Evolutionary conservation across 805 yeast genomes (phyloP), one percentile per base, ranked within the genome.

Genomic region (Saccharomyces jurei): DNA sequence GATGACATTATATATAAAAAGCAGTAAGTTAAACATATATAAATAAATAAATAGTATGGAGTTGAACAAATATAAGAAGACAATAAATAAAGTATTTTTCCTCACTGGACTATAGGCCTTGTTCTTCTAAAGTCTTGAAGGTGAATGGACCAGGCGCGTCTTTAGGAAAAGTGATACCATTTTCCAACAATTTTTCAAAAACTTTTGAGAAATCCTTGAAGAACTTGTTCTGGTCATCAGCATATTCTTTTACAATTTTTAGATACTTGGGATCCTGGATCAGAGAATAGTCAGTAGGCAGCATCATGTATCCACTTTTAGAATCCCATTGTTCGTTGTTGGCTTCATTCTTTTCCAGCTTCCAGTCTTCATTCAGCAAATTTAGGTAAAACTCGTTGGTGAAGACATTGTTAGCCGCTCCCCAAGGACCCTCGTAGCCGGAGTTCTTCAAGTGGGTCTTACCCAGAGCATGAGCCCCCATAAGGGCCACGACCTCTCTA

Each of bases 351-450:
- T 82, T 73, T 66, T 81, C 75, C 74, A 74, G 65, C 52, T 69
- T 73, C 84, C 82, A 76, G 52, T 76, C 71, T 60, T 82, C 84
- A 51, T 80, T 74, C 46, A 82, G 59, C 66, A 87, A 72, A 41
- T 77, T 65, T 54, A 78, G 75, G 72, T 72, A 89, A 69, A 87
- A 89, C 46, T 87, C 88, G 73, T 89, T 89, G 52, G 84, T 77
- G 68, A 89, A 86, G 59, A 75, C 70, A 30, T 86, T 87, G 53
- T 94, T 89, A 44, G 86, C 81, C 53, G 85, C 86, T 41, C 92
- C 91, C 96, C 96, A 89, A 57, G 92, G 90, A 13, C 96, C 96
- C 60, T 87, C 94, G 74, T 77, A 89, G 1, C 95, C 95, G 25
- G 89, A 81, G 57, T 83, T 80, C 49, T 60, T 65, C 54, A 81